phyloP scores from a whole-genome alignment of 148 eudicot genomes.

The Nyssa sinensis region DNA sequence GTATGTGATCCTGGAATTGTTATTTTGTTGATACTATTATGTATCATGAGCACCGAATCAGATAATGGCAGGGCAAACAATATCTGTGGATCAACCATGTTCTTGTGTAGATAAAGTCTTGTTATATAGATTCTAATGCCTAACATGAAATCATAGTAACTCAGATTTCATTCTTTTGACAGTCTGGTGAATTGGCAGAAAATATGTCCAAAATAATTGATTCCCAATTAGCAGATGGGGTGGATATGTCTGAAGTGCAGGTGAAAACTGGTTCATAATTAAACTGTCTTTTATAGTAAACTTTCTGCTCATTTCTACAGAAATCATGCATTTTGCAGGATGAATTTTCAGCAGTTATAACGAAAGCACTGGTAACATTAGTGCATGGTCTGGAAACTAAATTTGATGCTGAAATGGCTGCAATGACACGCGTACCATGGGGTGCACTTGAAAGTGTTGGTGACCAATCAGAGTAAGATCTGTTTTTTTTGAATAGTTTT shows the following conservation, averaged over 20 bases:
- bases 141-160: neutral
- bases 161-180: constrained; percentile 20
- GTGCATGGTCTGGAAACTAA: constrained; percentile 93
- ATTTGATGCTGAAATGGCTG: constrained; percentile 97
- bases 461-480: constrained; percentile 87
- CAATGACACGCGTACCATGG: constrained; percentile 98
- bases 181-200: constrained; percentile 97
- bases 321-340: constrained; percentile 50
- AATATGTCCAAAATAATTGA: constrained; percentile 82
- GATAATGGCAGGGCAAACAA: neutral
- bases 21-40: neutral
- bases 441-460: constrained; percentile 98
- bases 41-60: neutral
- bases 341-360: constrained; percentile 92
- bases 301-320: neutral
- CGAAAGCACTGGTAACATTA: constrained; percentile 83
- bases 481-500: constrained; percentile 9
- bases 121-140: neutral
- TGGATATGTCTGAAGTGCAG: constrained; percentile 97
- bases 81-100: neutral
- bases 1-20: neutral
- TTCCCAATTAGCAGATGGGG: constrained; percentile 61
- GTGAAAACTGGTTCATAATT: constrained; percentile 28
- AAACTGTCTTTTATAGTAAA: neutral
- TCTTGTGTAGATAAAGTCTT: neutral